These are phyloP conservation scores for Nannochloropsis oceanica DNA, from an alignment of 108 stramenopile genomes.

Conservation along the genomic window DNA sequence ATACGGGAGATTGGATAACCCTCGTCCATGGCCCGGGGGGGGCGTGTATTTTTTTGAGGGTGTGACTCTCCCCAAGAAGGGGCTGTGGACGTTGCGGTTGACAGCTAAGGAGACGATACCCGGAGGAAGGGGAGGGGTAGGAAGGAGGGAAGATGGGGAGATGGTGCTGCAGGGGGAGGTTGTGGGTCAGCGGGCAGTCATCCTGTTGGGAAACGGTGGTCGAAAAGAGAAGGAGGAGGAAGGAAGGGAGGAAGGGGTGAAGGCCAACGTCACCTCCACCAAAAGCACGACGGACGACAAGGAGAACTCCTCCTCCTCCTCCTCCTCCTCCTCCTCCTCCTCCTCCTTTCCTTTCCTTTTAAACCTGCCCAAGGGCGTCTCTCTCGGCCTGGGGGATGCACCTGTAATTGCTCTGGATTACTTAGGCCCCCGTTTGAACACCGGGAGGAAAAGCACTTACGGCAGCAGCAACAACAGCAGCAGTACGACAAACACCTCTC, in stretches of 20 bases:
- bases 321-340: too few relatives aligned
- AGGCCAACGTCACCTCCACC: too few relatives aligned
- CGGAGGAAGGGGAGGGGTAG: too few relatives aligned
- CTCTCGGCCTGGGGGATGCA: background rate
- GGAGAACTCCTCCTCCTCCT: too few relatives aligned
- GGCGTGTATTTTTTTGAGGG: background rate
- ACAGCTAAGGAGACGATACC: background rate
- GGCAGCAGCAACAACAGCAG: background rate
- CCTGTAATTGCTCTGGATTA: background rate
- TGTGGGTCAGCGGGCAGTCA: background rate
- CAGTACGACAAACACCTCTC: too few relatives aligned
- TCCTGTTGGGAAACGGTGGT: background rate
- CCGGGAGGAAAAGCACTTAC: background rate
- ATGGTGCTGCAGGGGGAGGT: background rate
- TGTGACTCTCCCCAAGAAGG: background rate
- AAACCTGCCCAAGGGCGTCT: background rate
- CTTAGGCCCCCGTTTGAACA: background rate
- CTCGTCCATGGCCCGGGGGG: background rate
- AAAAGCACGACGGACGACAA: too few relatives aligned
- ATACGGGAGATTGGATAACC: background rate
- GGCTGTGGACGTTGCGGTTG: background rate
- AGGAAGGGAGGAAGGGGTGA: too few relatives aligned
- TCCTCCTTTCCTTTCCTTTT: background rate
- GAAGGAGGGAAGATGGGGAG: too few relatives aligned
- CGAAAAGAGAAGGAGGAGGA: background rate